Evolutionary conservation across 2,329 filamentous ascomycete genomes (phyloP).

Genomic region (Mycogone perniciosa): DNA sequence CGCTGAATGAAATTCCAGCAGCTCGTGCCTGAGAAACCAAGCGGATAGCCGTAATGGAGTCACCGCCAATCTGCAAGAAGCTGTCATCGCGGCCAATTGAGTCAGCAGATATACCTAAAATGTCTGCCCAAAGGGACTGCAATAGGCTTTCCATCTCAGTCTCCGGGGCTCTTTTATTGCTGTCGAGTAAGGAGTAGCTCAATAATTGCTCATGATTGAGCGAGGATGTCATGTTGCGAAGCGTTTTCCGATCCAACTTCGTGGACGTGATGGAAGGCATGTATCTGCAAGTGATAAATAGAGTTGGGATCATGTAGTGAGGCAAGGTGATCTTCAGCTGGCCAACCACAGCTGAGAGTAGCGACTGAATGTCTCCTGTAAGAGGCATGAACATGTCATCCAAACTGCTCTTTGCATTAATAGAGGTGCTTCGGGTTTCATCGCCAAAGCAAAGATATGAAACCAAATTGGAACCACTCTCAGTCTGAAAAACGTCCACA

Average conservation of each 20-base stretch:
- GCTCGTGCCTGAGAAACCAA: not conserved
- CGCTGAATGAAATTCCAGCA: slow-evolving; percentile 2
- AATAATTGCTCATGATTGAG: slow-evolving; percentile 1
- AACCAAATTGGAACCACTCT: not conserved
- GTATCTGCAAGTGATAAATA: slow-evolving; percentile 6
- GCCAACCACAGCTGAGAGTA: not conserved
- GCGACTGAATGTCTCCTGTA: not conserved
- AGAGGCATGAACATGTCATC: not conserved
- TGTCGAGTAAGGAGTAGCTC: not conserved
- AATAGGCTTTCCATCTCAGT: slow-evolving; percentile 4
- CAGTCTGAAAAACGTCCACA: not conserved
- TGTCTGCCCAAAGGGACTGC: not conserved
- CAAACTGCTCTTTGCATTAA: not conserved
- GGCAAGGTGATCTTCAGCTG: not conserved
- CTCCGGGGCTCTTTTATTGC: not conserved
- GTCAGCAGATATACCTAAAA: not conserved
- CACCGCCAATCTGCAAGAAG: slow-evolving; percentile 8
- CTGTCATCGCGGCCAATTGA: slow-evolving; percentile 4
- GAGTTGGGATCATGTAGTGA: slow-evolving; percentile 3
- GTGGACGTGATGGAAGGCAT: slow-evolving; percentile 4
- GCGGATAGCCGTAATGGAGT: slow-evolving; percentile 5
- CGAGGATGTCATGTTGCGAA: not conserved
- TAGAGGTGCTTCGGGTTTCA: not conserved
- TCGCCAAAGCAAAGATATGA: slow-evolving; percentile 2
- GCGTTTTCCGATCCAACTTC: slow-evolving; percentile 5